Conservation (phyloP, 1,284 basidiomycete species). For the Melampsora americana region DNA sequence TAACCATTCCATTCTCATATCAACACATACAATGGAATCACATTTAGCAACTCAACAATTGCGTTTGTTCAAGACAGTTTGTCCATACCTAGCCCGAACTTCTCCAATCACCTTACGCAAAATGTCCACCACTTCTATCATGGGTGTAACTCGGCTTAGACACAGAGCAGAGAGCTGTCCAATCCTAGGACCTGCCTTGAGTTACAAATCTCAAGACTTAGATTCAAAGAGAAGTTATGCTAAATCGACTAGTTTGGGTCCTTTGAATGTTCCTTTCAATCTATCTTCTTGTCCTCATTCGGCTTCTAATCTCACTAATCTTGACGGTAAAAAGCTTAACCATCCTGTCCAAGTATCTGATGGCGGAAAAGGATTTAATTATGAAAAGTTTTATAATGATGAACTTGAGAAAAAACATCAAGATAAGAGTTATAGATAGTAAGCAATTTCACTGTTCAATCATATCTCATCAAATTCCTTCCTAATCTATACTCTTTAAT, state of each 20-base stretch:
- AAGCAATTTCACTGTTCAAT: constrained; percentile 1
- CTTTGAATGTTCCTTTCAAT: constrained; percentile 43
- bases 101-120: constrained; percentile 74
- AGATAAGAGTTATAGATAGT: constrained; percentile 71
- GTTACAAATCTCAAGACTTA: constrained; percentile 72
- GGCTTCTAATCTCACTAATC: constrained; percentile 80
- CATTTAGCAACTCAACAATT: constrained; percentile 28
- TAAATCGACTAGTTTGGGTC: constrained; percentile 38
- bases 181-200: constrained; percentile 77
- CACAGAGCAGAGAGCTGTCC: constrained; percentile 62
- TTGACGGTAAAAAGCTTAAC: constrained; percentile 62
- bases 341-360: constrained; percentile 44
- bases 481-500: constrained; percentile 63
- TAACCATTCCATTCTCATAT: background rate
- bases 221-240: constrained; percentile 59
- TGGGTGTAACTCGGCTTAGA: constrained; percentile 50
- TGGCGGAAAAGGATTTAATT: constrained; percentile 66
- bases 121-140: constrained; percentile 69
- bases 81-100: constrained; percentile 82
- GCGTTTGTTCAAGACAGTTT: constrained; percentile 53
- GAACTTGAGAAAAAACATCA: constrained; percentile 97
- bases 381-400: constrained; percentile 79
- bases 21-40: constrained; percentile 16
- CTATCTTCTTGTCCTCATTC: constrained; percentile 71
- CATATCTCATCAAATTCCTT: too few relatives aligned